Evolutionary conservation across 148 eudicot genomes (phyloP).

Genomic region (Vaccinium vitisidaea): DNA sequence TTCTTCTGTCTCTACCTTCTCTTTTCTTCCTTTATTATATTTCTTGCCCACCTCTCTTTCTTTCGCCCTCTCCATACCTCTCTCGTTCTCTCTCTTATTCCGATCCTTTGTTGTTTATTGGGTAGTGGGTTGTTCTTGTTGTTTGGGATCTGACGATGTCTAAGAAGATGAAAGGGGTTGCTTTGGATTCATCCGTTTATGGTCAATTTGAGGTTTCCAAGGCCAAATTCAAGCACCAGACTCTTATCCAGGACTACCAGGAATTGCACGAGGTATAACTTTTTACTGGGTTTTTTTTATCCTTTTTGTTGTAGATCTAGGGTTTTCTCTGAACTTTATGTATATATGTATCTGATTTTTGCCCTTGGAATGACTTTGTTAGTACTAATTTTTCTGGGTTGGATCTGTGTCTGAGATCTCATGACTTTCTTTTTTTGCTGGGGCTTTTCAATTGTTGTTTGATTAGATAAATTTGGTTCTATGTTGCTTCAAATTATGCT

Average conservation of each 20-base stretch:
- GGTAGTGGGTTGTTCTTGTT: conserved; percentile 7
- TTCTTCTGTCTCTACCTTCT: conserved; percentile 12
- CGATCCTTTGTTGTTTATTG: conserved; percentile 6
- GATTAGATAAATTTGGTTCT: too few relatives aligned
- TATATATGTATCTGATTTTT: background rate
- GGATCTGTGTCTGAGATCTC: background rate
- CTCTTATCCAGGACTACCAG: conserved; percentile 43
- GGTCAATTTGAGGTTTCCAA: conserved; percentile 26
- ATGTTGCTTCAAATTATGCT: too few relatives aligned
- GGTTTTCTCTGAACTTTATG: background rate
- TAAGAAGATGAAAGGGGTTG: conserved; percentile 41
- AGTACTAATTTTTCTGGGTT: background rate
- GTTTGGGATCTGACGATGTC: conserved; percentile 36
- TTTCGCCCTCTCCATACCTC: background rate
- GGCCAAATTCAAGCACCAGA: conserved; percentile 39
- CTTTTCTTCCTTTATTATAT: conserved; percentile 17
- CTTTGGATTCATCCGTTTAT: conserved; percentile 25
- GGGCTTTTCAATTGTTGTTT: background rate
- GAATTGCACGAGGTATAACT: conserved; percentile 31
- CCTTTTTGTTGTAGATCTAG: conserved; percentile 12
- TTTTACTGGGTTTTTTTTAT: conserved; percentile 17
- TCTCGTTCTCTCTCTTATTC: conserved; percentile 11
- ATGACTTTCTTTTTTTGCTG: background rate
- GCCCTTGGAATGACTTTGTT: background rate
- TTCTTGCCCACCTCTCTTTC: conserved; percentile 14